Conservation (phyloP, 257 asterid genomes). For the Echium plantagineum region DNA sequence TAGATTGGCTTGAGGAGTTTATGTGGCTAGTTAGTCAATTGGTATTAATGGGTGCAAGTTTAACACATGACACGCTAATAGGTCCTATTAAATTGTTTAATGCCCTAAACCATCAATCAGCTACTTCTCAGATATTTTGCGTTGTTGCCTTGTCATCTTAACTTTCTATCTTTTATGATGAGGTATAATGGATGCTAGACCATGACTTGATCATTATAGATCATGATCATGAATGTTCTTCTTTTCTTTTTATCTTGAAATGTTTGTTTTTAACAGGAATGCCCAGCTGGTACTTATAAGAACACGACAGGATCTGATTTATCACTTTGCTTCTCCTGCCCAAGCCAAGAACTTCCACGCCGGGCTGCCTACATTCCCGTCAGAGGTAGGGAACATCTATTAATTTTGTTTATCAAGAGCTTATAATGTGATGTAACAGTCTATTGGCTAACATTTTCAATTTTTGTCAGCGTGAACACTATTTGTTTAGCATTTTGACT, state of each 20-base stretch:
- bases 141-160: neutral
- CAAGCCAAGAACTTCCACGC: slow-evolving; percentile 62
- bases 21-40: neutral
- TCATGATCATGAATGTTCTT: neutral
- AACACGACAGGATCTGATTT: slow-evolving; percentile 84
- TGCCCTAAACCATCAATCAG: neutral
- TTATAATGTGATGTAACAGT: neutral
- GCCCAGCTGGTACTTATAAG: slow-evolving; percentile 87
- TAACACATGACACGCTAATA: neutral
- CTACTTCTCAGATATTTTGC: neutral
- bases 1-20: neutral
- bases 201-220: slow-evolving; percentile 4
- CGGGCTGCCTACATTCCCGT: slow-evolving; percentile 68
- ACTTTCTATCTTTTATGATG: neutral
- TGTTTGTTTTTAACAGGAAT: slow-evolving; percentile 46
- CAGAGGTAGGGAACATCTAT: slow-evolving; percentile 47
- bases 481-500: neutral
- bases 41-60: neutral
- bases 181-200: neutral
- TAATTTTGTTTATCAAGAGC: neutral
- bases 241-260: neutral
- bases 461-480: neutral
- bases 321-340: slow-evolving; percentile 75
- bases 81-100: neutral
- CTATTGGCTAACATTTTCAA: neutral